A percentile compares a stretch with the other conserved stretches of the same genome.
phyloP scores from a whole-genome alignment of 805 yeast genomes.

The Candida railenensis region DNA sequence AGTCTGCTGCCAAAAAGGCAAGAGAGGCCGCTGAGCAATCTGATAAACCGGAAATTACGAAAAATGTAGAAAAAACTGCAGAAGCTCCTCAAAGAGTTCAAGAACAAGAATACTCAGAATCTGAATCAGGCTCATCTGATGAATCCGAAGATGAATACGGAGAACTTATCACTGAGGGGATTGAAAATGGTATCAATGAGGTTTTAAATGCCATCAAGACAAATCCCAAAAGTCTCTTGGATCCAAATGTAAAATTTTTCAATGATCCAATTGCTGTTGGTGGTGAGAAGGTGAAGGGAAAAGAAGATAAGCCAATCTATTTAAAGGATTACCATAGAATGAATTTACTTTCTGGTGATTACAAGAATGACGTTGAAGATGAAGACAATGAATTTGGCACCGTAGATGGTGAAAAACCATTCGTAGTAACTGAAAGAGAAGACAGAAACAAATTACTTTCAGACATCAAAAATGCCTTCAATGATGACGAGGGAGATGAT shows the following conservation, averaged over 20 bases:
- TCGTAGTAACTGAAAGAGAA: slow-evolving; percentile 69
- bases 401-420: slow-evolving; percentile 62
- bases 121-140: slow-evolving; percentile 19
- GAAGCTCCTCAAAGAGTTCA: slow-evolving; percentile 12
- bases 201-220: slow-evolving; percentile 69
- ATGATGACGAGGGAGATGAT: slow-evolving; percentile 44
- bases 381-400: slow-evolving; percentile 37
- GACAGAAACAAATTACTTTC: slow-evolving; percentile 70
- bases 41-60: background rate
- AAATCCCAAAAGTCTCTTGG: slow-evolving; percentile 64
- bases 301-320: slow-evolving; percentile 61
- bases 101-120: slow-evolving; percentile 22
- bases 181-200: slow-evolving; percentile 73
- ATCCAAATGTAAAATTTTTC: slow-evolving; percentile 72
- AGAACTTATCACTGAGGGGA: slow-evolving; percentile 80
- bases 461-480: slow-evolving; percentile 73
- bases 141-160: slow-evolving; percentile 94
- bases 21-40: slow-evolving; percentile 40
- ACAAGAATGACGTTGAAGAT: slow-evolving; percentile 53
- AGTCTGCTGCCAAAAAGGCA: slow-evolving; percentile 77
- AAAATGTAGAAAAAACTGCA: slow-evolving; percentile 4
- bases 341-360: slow-evolving; percentile 69
- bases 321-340: slow-evolving; percentile 91
- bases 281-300: slow-evolving; percentile 16
- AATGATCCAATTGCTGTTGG: slow-evolving; percentile 37